These are phyloP conservation scores for Euphrasia confusa DNA, from an alignment of 257 asterid genomes.

Conservation along the genomic window DNA sequence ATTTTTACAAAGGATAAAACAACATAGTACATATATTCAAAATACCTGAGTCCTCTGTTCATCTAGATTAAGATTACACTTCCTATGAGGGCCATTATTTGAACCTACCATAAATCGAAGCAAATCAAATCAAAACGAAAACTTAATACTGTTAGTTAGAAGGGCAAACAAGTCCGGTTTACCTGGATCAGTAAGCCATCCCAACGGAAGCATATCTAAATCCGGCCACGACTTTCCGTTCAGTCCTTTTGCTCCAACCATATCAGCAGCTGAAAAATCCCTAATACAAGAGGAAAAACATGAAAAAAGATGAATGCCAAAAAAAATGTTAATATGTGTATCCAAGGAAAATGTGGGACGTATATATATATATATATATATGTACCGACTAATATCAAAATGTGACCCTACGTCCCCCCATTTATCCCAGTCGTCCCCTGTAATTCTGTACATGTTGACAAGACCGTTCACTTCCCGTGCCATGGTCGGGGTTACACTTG, in stretches of 20 bases:
- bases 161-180: background rate
- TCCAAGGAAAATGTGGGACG: too few species aligned
- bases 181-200: constrained; percentile 87
- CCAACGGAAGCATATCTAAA: constrained; percentile 95
- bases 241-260: constrained; percentile 78
- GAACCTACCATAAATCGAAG: constrained; percentile 38
- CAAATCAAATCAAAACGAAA: constrained; percentile 8
- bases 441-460: constrained; percentile 88
- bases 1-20: constrained; percentile 13
- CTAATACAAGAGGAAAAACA: constrained; percentile 27
- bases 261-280: constrained; percentile 65
- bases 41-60: constrained; percentile 85
- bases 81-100: constrained; percentile 78
- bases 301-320: background rate
- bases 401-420: constrained; percentile 81
- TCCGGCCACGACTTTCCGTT: constrained; percentile 96
- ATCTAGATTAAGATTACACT: constrained; percentile 45
- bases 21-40: background rate
- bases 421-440: constrained; percentile 97
- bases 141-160: background rate
- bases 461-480: constrained; percentile 59
- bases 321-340: background rate
- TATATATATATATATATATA: too few species aligned
- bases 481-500: constrained; percentile 66
- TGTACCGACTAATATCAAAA: constrained; percentile 70